These are phyloP conservation scores for Phytopythium helicoides DNA, from an alignment of 352 stramenopile species.

Conservation along the genomic window DNA sequence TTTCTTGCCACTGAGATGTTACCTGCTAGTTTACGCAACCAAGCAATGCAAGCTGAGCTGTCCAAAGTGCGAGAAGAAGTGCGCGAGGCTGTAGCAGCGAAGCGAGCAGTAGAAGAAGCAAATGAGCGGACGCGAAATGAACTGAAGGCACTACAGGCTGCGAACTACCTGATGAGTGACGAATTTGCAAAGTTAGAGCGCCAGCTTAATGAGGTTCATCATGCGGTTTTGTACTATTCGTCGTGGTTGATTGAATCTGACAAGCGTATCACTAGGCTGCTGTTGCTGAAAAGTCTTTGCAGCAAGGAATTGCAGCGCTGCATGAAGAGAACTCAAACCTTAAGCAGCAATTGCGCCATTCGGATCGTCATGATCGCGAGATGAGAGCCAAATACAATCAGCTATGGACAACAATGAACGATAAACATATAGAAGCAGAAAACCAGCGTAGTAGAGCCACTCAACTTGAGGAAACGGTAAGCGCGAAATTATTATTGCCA, in stretches of 20 bases:
- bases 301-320: too few relatives aligned
- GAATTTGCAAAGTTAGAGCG: slow-evolving; percentile 1
- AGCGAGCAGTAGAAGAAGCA: slow-evolving; percentile 20
- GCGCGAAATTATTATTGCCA: too few relatives aligned
- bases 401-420: too few relatives aligned
- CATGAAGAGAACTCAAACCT: too few relatives aligned
- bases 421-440: slow-evolving; percentile 2
- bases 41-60: slow-evolving; percentile 17
- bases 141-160: slow-evolving; percentile 8
- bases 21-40: slow-evolving; percentile 16
- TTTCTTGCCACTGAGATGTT: too few relatives aligned
- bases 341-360: too few relatives aligned
- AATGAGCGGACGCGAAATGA: slow-evolving; percentile 10
- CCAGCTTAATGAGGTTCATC: background rate
- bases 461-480: slow-evolving; percentile 11
- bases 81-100: slow-evolving; percentile 9
- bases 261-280: too few relatives aligned
- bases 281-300: too few relatives aligned
- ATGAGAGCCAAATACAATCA: too few relatives aligned
- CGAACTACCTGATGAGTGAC: slow-evolving; percentile 1
- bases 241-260: too few relatives aligned
- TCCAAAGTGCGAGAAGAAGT: slow-evolving; percentile 18
- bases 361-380: too few relatives aligned
- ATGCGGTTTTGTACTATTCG: background rate
- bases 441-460: slow-evolving; percentile 7